These are phyloP conservation scores for Karstenula rhodostoma DNA, from an alignment of 2,329 filamentous ascomycete species.

Conservation along the genomic window DNA sequence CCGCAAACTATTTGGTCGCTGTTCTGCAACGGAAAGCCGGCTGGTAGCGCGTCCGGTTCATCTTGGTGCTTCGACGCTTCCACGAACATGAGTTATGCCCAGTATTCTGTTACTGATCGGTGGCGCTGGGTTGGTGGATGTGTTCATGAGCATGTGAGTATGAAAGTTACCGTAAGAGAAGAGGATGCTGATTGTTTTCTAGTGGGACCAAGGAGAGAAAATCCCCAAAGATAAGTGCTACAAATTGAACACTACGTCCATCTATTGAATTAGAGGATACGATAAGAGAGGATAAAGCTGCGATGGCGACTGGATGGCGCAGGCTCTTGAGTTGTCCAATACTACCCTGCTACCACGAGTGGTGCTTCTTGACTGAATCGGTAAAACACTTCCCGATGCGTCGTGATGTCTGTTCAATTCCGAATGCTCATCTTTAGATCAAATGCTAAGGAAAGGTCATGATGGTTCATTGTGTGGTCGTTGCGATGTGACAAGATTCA, in stretches of 20 bases:
- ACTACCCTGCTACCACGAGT: background rate
- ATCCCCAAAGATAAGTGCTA: conserved; percentile 29
- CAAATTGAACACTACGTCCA: conserved; percentile 20
- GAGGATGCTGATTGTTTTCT: background rate
- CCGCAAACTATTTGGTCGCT: conserved; percentile 28
- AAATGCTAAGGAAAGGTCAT: background rate
- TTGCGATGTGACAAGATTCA: background rate
- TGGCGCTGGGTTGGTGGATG: conserved; percentile 19
- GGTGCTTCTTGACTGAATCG: background rate
- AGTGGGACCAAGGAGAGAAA: conserved; percentile 41
- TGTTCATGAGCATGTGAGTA: conserved; percentile 18
- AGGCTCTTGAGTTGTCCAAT: background rate
- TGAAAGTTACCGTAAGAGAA: background rate
- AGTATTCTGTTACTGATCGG: conserved; percentile 20
- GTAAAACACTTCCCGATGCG: background rate
- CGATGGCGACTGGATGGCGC: background rate
- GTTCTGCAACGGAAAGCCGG: conserved; percentile 26
- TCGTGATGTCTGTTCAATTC: background rate
- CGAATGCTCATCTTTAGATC: background rate
- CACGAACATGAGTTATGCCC: conserved; percentile 29
- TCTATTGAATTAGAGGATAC: background rate
- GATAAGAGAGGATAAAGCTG: background rate
- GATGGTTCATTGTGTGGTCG: background rate
- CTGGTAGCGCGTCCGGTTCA: conserved; percentile 20
- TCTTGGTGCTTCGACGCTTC: conserved; percentile 29